Conservation (phyloP, 345 rosid species). For the Acer negundo region DNA sequence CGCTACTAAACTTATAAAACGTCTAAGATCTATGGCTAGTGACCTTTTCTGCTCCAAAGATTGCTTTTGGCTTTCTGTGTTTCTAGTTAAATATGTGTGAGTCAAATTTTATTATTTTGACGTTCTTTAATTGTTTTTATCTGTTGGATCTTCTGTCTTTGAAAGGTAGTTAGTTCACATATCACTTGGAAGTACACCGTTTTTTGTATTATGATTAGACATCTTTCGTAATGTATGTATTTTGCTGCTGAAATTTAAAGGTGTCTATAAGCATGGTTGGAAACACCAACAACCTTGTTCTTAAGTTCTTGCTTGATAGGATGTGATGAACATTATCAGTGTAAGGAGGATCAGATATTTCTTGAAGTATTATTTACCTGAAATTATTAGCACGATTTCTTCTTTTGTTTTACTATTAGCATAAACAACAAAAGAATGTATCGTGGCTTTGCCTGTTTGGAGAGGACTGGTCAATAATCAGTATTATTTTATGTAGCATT, state of each 20-base stretch:
- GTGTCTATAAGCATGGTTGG: background rate
- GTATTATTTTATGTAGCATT: constrained; percentile 3
- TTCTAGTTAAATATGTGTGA: background rate
- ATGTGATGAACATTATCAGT: background rate
- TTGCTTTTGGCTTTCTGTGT: background rate
- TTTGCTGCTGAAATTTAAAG: background rate
- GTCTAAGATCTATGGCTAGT: background rate
- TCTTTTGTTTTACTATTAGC: background rate
- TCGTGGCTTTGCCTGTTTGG: background rate
- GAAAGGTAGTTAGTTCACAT: background rate
- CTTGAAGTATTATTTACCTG: background rate
- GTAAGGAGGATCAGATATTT: background rate
- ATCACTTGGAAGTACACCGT: background rate
- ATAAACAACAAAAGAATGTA: background rate
- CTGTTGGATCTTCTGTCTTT: background rate
- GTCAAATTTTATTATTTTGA: background rate
- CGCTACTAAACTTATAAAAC: background rate
- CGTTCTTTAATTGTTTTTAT: background rate
- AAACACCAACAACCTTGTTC: background rate
- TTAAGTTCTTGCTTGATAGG: constrained; percentile 2
- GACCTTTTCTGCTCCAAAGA: background rate
- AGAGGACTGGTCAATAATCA: background rate
- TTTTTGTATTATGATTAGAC: background rate
- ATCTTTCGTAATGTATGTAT: background rate
- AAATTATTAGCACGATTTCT: background rate